Conservation (phyloP, 1,284 basidiomycete species). For the Naganishia sp. region DNA sequence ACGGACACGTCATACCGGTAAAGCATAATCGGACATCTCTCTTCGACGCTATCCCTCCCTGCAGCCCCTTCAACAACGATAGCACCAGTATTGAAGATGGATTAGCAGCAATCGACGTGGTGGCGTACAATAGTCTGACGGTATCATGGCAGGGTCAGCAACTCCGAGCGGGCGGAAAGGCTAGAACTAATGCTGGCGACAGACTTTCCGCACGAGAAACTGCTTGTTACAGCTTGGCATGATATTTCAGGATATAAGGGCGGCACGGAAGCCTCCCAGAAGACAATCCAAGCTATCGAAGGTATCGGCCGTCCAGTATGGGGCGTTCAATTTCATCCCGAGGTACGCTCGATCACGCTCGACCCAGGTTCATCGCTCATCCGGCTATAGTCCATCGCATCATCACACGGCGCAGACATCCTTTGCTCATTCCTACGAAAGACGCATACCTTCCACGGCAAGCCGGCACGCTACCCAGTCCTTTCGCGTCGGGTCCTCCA, state of each 20-base stretch:
- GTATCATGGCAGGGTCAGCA: conserved; percentile 41
- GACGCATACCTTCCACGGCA: conserved; percentile 40
- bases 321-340: conserved; percentile 92
- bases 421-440: conserved; percentile 51
- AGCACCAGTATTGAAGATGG: no score
- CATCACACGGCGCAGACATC: conserved; percentile 49
- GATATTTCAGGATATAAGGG: not conserved
- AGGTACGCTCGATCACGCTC: conserved; percentile 52
- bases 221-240: conserved; percentile 56
- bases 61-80: no score
- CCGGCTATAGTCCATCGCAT: conserved; percentile 54
- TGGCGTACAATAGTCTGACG: conserved; percentile 70
- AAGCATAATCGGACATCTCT: conserved; percentile 62
- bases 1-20: conserved; percentile 75
- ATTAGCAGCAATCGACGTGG: conserved; percentile 60
- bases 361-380: not conserved
- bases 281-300: conserved; percentile 46
- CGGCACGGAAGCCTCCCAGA: not conserved
- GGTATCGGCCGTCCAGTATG: conserved; percentile 74
- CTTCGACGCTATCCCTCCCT: conserved; percentile 58
- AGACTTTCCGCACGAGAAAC: conserved; percentile 53
- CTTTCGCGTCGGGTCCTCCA: conserved; percentile 31
- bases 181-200: not conserved
- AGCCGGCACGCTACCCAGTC: conserved; percentile 42
- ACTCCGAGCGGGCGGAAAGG: no score